These are phyloP conservation scores for Gamarada debralockiae DNA, from an alignment of 495 filamentous ascomycete species.

Conservation along the genomic window DNA sequence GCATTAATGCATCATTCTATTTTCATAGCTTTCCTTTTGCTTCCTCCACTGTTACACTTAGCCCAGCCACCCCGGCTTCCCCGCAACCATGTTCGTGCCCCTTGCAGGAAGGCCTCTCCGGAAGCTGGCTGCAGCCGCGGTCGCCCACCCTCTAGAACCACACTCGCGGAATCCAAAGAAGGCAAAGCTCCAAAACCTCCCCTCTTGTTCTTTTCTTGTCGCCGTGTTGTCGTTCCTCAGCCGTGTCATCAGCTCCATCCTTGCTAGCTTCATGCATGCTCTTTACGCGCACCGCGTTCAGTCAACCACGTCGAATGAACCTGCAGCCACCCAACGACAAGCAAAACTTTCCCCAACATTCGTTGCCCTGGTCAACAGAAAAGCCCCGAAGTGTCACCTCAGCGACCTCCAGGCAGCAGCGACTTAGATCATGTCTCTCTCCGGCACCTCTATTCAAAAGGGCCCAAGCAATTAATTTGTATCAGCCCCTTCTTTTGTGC, in stretches of 20 bases:
- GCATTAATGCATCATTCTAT: too few relatives aligned
- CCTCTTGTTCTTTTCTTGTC: not conserved
- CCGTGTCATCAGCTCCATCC: slow-evolving; percentile 1
- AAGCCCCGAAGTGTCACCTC: too few relatives aligned
- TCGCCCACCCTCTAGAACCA: too few relatives aligned
- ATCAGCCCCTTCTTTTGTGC: slow-evolving; percentile 4
- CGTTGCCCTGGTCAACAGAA: slow-evolving; percentile 3
- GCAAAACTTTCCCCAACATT: not conserved
- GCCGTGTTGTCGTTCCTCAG: not conserved
- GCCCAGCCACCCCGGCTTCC: too few relatives aligned
- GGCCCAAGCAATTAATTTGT: not conserved
- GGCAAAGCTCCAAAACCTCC: too few relatives aligned
- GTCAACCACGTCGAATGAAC: slow-evolving; percentile 4
- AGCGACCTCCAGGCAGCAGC: slow-evolving; percentile 1
- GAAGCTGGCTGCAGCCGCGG: too few relatives aligned
- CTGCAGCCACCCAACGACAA: not conserved
- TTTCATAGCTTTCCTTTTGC: too few relatives aligned
- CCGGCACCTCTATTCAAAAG: not conserved
- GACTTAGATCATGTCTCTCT: slow-evolving; percentile 6
- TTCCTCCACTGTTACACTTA: too few relatives aligned
- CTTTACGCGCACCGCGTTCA: slow-evolving; percentile 13
- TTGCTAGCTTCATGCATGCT: slow-evolving; percentile 15
- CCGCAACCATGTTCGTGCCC: too few relatives aligned
- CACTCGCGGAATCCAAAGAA: too few relatives aligned
- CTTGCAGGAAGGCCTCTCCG: too few relatives aligned